Evolutionary conservation across 176 grass and related monocot species (phyloP).

Genomic region (Metroxylon sagu): DNA sequence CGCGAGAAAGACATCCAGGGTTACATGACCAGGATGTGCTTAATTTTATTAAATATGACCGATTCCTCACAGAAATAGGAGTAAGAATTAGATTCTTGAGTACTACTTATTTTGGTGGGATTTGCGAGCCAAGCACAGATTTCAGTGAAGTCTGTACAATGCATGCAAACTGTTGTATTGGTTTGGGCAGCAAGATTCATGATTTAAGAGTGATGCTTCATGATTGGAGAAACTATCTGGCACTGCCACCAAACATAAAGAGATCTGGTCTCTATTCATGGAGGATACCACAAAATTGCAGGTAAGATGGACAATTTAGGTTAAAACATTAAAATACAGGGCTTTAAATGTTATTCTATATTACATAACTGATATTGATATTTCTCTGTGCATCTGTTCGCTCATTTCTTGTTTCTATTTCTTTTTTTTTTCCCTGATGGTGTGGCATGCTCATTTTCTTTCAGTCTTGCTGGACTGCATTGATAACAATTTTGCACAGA

Average conservation of each 20-base stretch:
- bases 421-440: no score
- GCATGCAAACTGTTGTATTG: slow-evolving; percentile 82
- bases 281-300: slow-evolving; percentile 38
- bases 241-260: slow-evolving; percentile 13
- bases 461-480: no score
- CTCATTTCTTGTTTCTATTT: no score
- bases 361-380: no score
- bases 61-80: slow-evolving; percentile 10
- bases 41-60: slow-evolving; percentile 12
- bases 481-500: no score
- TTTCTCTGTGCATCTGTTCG: no score
- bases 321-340: no score
- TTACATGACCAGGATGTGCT: slow-evolving; percentile 67
- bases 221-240: slow-evolving; percentile 63
- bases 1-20: slow-evolving; percentile 30
- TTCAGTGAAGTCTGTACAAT: slow-evolving; percentile 57
- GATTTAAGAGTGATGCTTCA: slow-evolving; percentile 45
- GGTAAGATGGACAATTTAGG: no score
- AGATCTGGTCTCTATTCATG: slow-evolving; percentile 20
- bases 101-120: slow-evolving; percentile 60
- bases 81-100: slow-evolving; percentile 64
- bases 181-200: slow-evolving; percentile 45
- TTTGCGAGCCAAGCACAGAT: slow-evolving; percentile 63
- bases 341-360: no score
- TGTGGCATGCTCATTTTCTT: no score